Conservation (phyloP, 495 filamentous ascomycete genomes). For the Neurospora hispaniola region DNA sequence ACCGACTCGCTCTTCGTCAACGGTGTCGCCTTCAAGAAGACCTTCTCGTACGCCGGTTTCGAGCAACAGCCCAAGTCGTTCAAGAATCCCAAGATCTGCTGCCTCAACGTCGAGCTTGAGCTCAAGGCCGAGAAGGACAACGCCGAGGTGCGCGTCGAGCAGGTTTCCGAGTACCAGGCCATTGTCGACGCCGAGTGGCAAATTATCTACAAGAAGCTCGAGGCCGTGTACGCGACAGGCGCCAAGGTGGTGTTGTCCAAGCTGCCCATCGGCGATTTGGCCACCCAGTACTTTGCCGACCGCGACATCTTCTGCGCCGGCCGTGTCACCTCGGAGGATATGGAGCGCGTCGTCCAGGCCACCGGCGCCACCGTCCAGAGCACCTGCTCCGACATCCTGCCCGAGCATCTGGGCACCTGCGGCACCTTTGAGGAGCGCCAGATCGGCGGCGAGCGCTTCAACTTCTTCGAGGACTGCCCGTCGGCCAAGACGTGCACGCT, state of each 20-base stretch:
- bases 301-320: constrained; percentile 98
- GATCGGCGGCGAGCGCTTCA: constrained; percentile 94
- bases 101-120: constrained; percentile 89
- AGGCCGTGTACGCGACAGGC: constrained; percentile 82
- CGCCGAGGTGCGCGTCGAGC: constrained; percentile 93
- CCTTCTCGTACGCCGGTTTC: constrained; percentile 97
- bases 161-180: constrained; percentile 98
- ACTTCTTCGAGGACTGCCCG: constrained; percentile 94
- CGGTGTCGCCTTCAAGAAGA: constrained; percentile 99
- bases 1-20: constrained; percentile 97
- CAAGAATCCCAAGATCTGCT: constrained; percentile 85
- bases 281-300: constrained; percentile 97
- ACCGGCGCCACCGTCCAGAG: constrained; percentile 88
- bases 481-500: constrained; percentile 94
- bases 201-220: constrained; percentile 98
- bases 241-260: constrained; percentile 96
- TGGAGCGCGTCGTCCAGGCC: constrained; percentile 92
- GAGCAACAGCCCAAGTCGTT: constrained; percentile 98
- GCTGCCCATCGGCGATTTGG: constrained; percentile 92
- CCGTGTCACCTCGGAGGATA: constrained; percentile 82
- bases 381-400: constrained; percentile 90
- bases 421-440: constrained; percentile 88
- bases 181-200: constrained; percentile 99
- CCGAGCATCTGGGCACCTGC: constrained; percentile 84
- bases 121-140: constrained; percentile 99